Conservation (phyloP, 306 rosid species). For the Cucurbita argyrosperma region DNA sequence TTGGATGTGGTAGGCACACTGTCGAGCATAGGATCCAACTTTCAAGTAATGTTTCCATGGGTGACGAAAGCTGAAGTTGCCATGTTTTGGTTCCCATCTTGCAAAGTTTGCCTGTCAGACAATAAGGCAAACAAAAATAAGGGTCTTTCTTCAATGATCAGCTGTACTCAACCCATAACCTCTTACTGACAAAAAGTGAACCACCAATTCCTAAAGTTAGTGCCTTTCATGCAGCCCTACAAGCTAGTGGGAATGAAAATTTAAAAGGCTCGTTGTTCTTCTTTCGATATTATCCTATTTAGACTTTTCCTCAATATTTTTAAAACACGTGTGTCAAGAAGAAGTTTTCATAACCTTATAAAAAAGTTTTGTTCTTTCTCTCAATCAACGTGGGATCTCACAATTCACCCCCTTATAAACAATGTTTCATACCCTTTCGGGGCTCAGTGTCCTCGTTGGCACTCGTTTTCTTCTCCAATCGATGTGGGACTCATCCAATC, state of each 20-base stretch:
- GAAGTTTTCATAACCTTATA: too few species aligned
- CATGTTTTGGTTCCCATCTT: constrained; percentile 94
- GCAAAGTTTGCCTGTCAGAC: constrained; percentile 61
- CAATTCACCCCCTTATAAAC: too few species aligned
- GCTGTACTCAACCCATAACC: neutral
- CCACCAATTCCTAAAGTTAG: neutral
- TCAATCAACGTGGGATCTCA: too few species aligned
- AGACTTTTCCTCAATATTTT: too few species aligned
- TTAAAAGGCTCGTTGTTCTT: too few species aligned
- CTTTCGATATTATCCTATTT: too few species aligned
- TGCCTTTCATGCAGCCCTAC: neutral
- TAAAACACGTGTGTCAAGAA: too few species aligned
- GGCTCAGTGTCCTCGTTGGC: too few species aligned
- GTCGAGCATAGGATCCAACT: constrained; percentile 50
- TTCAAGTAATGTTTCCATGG: constrained; percentile 87
- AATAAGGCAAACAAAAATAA: neutral
- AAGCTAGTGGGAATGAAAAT: neutral
- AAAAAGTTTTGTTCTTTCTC: too few species aligned
- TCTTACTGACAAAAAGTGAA: constrained; percentile 2
- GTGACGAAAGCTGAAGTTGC: constrained; percentile 49
- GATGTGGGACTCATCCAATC: too few species aligned
- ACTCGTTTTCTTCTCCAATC: too few species aligned
- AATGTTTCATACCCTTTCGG: too few species aligned
- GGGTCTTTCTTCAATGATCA: neutral
- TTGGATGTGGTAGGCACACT: constrained; percentile 72